phyloP scores from a whole-genome alignment of 2,329 filamentous ascomycete species.

The Sclerotinia subarctica region DNA sequence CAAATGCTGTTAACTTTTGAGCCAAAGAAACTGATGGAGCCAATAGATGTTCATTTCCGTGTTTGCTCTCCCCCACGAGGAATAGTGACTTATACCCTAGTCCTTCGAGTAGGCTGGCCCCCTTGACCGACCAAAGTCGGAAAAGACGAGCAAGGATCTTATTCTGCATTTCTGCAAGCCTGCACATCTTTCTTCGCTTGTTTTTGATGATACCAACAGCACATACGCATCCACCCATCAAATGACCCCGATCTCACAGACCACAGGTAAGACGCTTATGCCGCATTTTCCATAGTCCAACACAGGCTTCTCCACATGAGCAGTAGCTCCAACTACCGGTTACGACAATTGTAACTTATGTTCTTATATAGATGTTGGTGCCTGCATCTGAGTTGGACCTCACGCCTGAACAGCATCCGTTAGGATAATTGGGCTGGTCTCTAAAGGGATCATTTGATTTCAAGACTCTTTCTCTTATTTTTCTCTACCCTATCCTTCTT shows the following conservation, averaged over 20 bases:
- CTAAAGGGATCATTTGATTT: conserved; percentile 13
- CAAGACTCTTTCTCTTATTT: conserved; percentile 56
- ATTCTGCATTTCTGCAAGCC: conserved; percentile 13
- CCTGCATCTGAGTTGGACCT: conserved; percentile 14
- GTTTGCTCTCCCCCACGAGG: background rate
- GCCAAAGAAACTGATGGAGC: background rate
- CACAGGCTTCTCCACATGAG: conserved; percentile 14
- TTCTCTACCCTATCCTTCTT: conserved; percentile 40
- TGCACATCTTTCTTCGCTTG: conserved; percentile 12
- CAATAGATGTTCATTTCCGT: conserved; percentile 8
- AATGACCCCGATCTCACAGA: conserved; percentile 20
- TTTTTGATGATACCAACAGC: conserved; percentile 20
- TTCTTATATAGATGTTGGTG: conserved; percentile 20
- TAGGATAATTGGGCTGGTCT: conserved; percentile 16
- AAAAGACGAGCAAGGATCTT: conserved; percentile 16
- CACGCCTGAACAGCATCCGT: conserved; percentile 13
- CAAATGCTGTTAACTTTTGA: background rate
- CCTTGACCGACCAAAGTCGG: conserved; percentile 7
- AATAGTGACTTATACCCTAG: conserved; percentile 5
- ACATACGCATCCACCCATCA: conserved; percentile 18
- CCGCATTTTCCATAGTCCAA: conserved; percentile 16
- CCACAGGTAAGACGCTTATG: conserved; percentile 19
- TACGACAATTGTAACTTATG: background rate
- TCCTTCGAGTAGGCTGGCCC: conserved; percentile 8
- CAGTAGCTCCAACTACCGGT: conserved; percentile 5